phyloP scores from a whole-genome alignment of 208 protist genomes.

The Crithidia acanthocephali region DNA sequence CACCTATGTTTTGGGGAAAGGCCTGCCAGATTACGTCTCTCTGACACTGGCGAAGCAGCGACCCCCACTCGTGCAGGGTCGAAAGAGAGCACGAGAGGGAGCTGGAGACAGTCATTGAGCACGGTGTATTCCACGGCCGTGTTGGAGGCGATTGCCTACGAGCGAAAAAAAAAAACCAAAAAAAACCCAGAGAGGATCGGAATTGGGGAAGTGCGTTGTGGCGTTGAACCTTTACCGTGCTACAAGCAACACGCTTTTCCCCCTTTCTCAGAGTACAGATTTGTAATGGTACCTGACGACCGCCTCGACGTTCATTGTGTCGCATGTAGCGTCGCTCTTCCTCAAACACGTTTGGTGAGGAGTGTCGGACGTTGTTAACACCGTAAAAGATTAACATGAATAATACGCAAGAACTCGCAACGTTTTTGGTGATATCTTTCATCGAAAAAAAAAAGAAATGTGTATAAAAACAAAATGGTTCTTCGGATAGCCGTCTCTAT shows the following conservation, averaged over 20 bases:
- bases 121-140: neutral
- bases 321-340: too few species aligned
- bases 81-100: constrained; percentile 13
- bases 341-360: neutral
- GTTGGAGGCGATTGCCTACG: too few species aligned
- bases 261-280: too few species aligned
- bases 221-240: too few species aligned
- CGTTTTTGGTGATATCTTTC: neutral
- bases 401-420: neutral
- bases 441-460: neutral
- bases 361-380: neutral
- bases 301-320: too few species aligned
- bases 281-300: too few species aligned
- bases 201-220: too few species aligned
- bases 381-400: too few species aligned
- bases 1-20: constrained; percentile 58
- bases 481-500: too few species aligned
- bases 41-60: constrained; percentile 76
- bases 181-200: too few species aligned
- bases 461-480: neutral
- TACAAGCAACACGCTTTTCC: too few species aligned
- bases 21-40: constrained; percentile 70
- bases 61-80: neutral
- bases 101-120: neutral
- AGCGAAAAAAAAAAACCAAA: too few species aligned